A percentile compares a stretch with the other conserved stretches of the same genome.
Conservation (phyloP, 106 monocot genomes). For the Xerophyta viscosa region DNA sequence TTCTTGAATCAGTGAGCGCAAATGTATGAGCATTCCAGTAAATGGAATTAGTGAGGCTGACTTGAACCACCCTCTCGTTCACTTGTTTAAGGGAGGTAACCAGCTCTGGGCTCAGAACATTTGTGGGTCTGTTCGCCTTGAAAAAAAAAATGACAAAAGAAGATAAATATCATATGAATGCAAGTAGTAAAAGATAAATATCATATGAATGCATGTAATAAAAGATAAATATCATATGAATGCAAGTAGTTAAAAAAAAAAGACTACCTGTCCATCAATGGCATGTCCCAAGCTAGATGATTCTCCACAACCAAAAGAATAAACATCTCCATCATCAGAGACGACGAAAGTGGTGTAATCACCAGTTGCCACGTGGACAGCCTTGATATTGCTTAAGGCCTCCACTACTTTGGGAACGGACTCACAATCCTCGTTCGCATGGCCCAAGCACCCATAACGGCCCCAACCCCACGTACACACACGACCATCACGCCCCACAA, state of each 20-base stretch:
- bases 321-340: conserved; percentile 75
- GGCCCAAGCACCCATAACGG: conserved; percentile 92
- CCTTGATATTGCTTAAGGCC: conserved; percentile 56
- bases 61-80: conserved; percentile 81
- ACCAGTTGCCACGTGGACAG: conserved; percentile 90
- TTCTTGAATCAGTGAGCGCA: conserved; percentile 80
- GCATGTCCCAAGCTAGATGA: conserved; percentile 88
- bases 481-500: conserved; percentile 84
- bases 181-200: too few species aligned
- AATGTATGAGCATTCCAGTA: conserved; percentile 99
- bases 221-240: too few species aligned
- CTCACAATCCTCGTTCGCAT: conserved; percentile 92
- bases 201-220: too few species aligned
- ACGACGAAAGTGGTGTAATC: conserved; percentile 95
- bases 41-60: conserved; percentile 89
- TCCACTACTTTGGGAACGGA: conserved; percentile 79
- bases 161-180: too few species aligned
- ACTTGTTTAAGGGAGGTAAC: conserved; percentile 67
- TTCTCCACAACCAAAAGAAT: conserved; percentile 94
- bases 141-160: neutral
- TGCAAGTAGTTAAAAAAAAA: too few species aligned
- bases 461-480: conserved; percentile 99
- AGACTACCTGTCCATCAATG: conserved; percentile 54
- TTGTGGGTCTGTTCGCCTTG: conserved; percentile 66
- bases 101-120: conserved; percentile 68